Percentiles rank a stretch among this genome's conserved stretches.
phyloP scores from a whole-genome alignment of 345 rosid species.

The Excoecaria agallocha region DNA sequence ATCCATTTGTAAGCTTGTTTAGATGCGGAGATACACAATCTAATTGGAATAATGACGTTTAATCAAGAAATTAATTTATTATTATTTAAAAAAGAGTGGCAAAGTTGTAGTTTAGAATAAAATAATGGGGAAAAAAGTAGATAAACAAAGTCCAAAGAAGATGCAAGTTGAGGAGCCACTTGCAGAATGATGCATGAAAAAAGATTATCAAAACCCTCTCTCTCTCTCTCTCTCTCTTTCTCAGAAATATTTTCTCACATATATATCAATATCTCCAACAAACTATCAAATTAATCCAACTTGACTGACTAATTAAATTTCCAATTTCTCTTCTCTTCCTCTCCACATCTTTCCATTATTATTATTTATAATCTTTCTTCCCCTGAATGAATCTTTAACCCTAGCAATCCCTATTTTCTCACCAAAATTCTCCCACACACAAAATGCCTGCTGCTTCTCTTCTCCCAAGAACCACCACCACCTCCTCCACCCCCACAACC shows the following conservation, averaged over 20 bases:
- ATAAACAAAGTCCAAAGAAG: conserved; percentile 46
- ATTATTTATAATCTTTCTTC: not conserved
- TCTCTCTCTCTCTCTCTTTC: not conserved
- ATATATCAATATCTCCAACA: not conserved
- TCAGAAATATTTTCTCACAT: not conserved
- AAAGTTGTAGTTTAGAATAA: conserved; percentile 20
- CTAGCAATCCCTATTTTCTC: not conserved
- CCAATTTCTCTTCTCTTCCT: not conserved
- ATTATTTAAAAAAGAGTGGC: conserved; percentile 11
- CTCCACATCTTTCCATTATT: not conserved
- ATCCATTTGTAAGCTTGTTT: too few relatives aligned
- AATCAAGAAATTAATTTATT: too few relatives aligned
- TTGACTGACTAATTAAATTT: conserved; percentile 8
- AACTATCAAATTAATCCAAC: conserved; percentile 47
- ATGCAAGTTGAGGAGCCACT: conserved; percentile 75
- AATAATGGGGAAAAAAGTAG: conserved; percentile 35
- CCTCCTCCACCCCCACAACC: conserved; percentile 19
- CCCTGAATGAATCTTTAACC: not conserved
- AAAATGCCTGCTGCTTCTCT: conserved; percentile 64
- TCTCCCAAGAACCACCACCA: conserved; percentile 39
- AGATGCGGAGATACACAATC: too few relatives aligned
- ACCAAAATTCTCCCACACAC: not conserved
- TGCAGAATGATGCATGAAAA: conserved; percentile 48
- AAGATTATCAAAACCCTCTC: conserved; percentile 26
- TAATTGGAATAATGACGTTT: too few relatives aligned